Conservation (phyloP, 2,329 filamentous ascomycete genomes). For the Xylaria sp. region DNA sequence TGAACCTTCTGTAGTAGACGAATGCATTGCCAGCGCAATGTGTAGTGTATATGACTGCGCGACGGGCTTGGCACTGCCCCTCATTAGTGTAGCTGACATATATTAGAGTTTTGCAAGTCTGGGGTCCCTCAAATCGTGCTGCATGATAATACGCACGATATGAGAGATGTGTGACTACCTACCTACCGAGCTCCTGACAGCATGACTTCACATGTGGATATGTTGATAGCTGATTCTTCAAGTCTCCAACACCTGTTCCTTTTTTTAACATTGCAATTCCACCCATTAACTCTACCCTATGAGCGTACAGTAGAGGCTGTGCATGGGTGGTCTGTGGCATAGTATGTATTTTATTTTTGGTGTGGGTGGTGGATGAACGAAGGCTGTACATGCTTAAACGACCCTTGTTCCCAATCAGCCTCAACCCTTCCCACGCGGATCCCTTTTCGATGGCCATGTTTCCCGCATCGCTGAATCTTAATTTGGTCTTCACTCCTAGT, state of each 20-base stretch:
- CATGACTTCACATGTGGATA: neutral
- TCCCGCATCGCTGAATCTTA: constrained; percentile 32
- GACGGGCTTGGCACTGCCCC: neutral
- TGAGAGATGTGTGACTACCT: too few relatives aligned
- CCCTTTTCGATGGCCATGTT: constrained; percentile 18
- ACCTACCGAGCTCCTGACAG: neutral
- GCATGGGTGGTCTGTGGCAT: neutral
- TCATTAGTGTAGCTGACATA: neutral
- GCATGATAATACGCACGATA: neutral
- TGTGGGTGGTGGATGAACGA: constrained; percentile 22
- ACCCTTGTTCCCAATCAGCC: constrained; percentile 44
- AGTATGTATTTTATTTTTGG: constrained; percentile 37
- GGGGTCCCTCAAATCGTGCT: too few relatives aligned
- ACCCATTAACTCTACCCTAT: neutral
- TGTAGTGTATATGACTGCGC: neutral
- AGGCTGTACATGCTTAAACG: constrained; percentile 11
- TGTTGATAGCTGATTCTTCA: neutral
- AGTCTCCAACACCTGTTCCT: neutral
- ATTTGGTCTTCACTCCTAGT: neutral
- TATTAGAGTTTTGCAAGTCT: constrained; percentile 8
- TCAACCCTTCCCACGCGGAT: constrained; percentile 10
- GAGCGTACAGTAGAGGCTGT: constrained; percentile 16
- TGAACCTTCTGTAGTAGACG: neutral
- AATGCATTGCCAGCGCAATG: neutral
- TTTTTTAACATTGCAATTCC: neutral